These are phyloP conservation scores for Ceratocystis alfenasii DNA, from an alignment of 2,329 filamentous ascomycete species.

Conservation along the genomic window DNA sequence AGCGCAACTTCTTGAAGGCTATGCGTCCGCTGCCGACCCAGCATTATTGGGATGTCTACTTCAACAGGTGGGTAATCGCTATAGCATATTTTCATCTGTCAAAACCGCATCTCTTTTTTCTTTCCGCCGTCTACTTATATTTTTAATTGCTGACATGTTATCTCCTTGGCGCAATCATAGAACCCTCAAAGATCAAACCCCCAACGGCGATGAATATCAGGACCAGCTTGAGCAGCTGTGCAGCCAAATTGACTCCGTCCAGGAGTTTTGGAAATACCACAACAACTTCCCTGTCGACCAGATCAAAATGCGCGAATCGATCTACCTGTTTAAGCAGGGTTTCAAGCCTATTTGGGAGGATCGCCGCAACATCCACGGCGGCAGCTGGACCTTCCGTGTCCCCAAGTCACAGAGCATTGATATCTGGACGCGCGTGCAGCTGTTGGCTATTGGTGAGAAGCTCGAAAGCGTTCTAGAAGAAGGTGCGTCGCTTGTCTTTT, in stretches of 20 bases:
- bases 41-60: constrained; percentile 67
- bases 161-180: constrained; percentile 25
- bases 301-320: constrained; percentile 63
- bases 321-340: constrained; percentile 69
- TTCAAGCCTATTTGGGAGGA: constrained; percentile 76
- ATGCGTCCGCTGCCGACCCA: constrained; percentile 63
- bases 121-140: constrained; percentile 3
- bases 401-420: constrained; percentile 60
- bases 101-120: not conserved
- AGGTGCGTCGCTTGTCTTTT: constrained; percentile 37
- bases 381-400: constrained; percentile 86
- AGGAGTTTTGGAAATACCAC: constrained; percentile 75
- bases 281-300: constrained; percentile 69
- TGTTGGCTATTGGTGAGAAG: constrained; percentile 73
- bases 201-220: constrained; percentile 37
- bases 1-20: constrained; percentile 69
- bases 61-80: constrained; percentile 40
- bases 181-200: constrained; percentile 36
- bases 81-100: not conserved
- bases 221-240: constrained; percentile 50
- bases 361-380: constrained; percentile 70
- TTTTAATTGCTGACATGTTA: not conserved
- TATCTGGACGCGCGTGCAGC: constrained; percentile 70
- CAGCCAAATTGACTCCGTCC: constrained; percentile 60
- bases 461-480: constrained; percentile 61